Evolutionary conservation across 1,139 yeast genomes (phyloP).

Genomic region (Hansenula lynferdii): DNA sequence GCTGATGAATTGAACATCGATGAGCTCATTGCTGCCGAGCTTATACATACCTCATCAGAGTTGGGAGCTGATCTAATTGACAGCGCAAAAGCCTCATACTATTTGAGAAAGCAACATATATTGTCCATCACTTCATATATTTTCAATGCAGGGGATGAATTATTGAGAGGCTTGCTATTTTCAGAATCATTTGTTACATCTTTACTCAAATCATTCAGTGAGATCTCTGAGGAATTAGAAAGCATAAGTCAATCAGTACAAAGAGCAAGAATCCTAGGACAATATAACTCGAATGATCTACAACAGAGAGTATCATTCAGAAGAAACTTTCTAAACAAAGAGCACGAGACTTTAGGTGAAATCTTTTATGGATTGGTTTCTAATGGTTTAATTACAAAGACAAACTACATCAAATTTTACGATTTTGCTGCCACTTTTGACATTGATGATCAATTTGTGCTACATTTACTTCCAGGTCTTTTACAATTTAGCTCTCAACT

Average conservation of each 20-base stretch:
- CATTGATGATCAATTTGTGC: conserved; percentile 54
- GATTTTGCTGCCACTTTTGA: conserved; percentile 38
- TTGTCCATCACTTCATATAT: conserved; percentile 64
- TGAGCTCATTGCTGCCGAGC: conserved; percentile 57
- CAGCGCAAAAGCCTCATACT: conserved; percentile 65
- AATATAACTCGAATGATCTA: conserved; percentile 38
- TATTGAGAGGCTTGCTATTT: conserved; percentile 19
- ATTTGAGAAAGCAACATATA: conserved; percentile 64
- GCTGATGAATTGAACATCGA: conserved; percentile 70
- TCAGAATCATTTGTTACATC: conserved; percentile 30
- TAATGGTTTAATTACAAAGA: conserved; percentile 32
- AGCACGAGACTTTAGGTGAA: conserved; percentile 72
- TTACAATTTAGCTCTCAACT: conserved; percentile 38
- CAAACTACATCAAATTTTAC: conserved; percentile 37
- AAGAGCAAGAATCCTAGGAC: conserved; percentile 57
- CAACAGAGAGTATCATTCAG: conserved; percentile 52
- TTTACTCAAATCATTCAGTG: conserved; percentile 48
- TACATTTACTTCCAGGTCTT: conserved; percentile 66
- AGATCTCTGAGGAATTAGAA: conserved; percentile 49
- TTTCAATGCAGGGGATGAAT: conserved; percentile 30
- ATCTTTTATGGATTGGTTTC: conserved; percentile 48
- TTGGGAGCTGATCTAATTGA: conserved; percentile 57
- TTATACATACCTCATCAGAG: conserved; percentile 20
- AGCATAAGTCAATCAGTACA: conserved; percentile 61
- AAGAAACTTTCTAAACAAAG: conserved; percentile 55